Base-by-base conservation (phyloP, 1,284 basidiomycete genomes). In the Pseudozyma sp. region DNA sequence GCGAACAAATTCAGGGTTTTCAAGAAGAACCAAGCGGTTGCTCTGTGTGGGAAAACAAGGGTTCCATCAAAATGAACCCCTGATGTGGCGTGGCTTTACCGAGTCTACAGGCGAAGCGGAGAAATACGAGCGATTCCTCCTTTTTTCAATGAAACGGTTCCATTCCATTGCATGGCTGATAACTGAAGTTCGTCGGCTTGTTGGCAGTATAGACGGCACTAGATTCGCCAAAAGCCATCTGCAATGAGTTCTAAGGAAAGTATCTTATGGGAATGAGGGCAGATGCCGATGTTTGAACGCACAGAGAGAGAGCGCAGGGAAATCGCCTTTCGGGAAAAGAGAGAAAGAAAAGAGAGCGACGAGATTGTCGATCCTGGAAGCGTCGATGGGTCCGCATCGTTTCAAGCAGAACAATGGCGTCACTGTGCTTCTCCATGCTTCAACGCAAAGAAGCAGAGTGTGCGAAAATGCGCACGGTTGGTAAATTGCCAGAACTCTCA, bases 341-440 rank as follows among this genome's bases (percentile, higher is more conserved):
- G 19, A 16, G 36, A 40, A n/a, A 35, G 19, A 16, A 44, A 40
- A n/a, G 8, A n/a, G 43, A 44, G 19, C n/a, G 35, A 21, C 18
- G 31, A 39, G n/a, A 53, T 11, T 39, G 64, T 55, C 64, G 64
- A 66, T 66, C 57, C 36, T 31, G 19, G 45, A 44, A 45, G 36
- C 38, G 43, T 50, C 62, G 62, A 19, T 38, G 40, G 43, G 59
- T 42, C 25, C 34, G 62, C 42, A 65, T 59, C 63, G 52, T 36
- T 14, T 21, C 40, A 25, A 25, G 52, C 56, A 59, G 56, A 59
- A 31, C 10, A 19, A 60, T 60, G 57, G 11, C 64, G 64, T 66
- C 64, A 66, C 52, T 12, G n/a, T 60, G 53, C 58, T 31, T 59
- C 19, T 44, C 40, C 38, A 34, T 25, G 47, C 14, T 31, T 31